These are phyloP conservation scores for Chara braunii DNA, from an alignment of 139 green algal genomes.

Conservation along the genomic window DNA sequence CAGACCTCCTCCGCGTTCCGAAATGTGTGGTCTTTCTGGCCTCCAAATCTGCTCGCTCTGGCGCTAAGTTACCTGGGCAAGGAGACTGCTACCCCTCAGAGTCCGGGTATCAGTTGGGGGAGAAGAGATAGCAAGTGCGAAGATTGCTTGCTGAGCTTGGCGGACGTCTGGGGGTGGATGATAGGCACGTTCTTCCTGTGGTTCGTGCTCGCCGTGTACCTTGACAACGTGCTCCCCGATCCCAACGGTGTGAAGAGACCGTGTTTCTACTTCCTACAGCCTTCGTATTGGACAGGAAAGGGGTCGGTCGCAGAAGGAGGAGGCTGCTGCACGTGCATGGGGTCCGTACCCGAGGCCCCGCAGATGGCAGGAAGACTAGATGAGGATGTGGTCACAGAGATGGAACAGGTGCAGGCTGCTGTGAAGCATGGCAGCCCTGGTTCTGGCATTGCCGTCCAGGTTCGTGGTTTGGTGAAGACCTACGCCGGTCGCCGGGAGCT, in stretches of 20 bases:
- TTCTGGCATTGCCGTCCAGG: slow-evolving; percentile 6
- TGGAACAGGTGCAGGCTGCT: neutral
- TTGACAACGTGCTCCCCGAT: slow-evolving; percentile 84
- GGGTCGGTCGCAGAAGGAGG: neutral
- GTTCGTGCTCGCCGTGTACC: slow-evolving; percentile 72
- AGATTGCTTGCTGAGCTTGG: neutral
- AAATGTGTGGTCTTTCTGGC: slow-evolving; percentile 50
- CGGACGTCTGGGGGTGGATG: slow-evolving; percentile 31
- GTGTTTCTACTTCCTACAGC: slow-evolving; percentile 28
- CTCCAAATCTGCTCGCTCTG: slow-evolving; percentile 75
- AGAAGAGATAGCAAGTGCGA: no score
- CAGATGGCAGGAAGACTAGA: neutral
- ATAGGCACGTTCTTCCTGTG: slow-evolving; percentile 76
- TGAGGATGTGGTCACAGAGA: slow-evolving; percentile 5
- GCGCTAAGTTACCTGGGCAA: slow-evolving; percentile 48
- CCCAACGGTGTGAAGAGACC: slow-evolving; percentile 46
- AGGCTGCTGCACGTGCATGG: neutral
- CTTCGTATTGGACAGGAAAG: slow-evolving; percentile 22
- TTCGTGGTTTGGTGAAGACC: slow-evolving; percentile 33
- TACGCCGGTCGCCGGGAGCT: neutral
- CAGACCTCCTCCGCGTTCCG: neutral
- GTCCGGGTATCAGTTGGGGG: slow-evolving; percentile 22
- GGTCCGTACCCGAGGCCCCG: neutral
- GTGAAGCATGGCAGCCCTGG: no score
- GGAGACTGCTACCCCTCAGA: slow-evolving; percentile 24